Evolutionary conservation across 495 filamentous ascomycete genomes (phyloP), one percentile per base, ranked within the genome.

Genomic region (Xylaria sp.): DNA sequence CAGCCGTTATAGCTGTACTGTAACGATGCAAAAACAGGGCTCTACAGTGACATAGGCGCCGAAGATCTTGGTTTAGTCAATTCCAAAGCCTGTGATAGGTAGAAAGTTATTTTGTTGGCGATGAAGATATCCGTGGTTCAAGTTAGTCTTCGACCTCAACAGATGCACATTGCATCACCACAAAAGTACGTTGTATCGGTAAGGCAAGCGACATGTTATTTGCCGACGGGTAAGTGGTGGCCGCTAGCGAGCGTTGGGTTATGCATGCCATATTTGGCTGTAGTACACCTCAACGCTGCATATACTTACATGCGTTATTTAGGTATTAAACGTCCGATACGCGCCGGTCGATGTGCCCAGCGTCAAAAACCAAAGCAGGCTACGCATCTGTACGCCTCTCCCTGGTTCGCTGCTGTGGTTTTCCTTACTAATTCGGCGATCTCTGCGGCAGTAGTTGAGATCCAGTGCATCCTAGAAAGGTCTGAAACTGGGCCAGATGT

Each of bases 241-340:
- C 66, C 66, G 66, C 66, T 68, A 68, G 48, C 53, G 55, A 61
- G 48, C 64, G 64, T 67, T 67, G 33, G 64, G 64, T 41, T 67
- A 59, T 68, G 66, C 66, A 68, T 61, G 40, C 66, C 50, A 59
- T 68, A 68, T 68, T 68, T 53, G 66, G 66, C 66, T 68, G 66
- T 61, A 61, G 66, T 61, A 61, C 55, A 68, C 46, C 65, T 68
- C n/a, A 58, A 58, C 58, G 66, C 35, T 68, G 52, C 55, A 58
- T 68, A 58, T 55, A 43, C 33, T 44, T 48, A 61, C n/a, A 43
- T 68, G 55, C 52, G 52, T 44, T 67, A 46, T 64, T n/a, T n/a
- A n/a, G n/a, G n/a, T 64, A 64, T 46, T 64, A 64, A 48, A 46
- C 61, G 41, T 64, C 61, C 61, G 59, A 43, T 64, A 31, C 61